Evolutionary conservation across 371 early-diverging fungal species (phyloP), one percentile per base, ranked within the genome.

Genomic region (Apophysomyces sp.): DNA sequence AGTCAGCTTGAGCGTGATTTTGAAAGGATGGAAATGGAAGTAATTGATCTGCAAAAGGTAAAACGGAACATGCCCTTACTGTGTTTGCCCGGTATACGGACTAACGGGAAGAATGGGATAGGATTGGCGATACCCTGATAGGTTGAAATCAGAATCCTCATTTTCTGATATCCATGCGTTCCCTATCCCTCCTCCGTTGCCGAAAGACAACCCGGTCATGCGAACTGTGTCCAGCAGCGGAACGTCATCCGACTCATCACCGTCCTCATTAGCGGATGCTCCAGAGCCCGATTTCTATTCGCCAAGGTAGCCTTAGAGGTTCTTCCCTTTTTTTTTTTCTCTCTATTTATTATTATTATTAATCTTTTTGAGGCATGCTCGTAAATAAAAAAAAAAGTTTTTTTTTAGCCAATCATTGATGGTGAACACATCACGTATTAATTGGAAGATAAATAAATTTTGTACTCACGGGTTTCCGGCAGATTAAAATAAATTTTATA

Each of bases 1-100:
- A 68, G 71, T 21, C 76, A 81, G 30, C 44, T 81, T 15, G 81
- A 81, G 55, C 65, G 70, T 32, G 81, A 78, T 39, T 81, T 81
- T 70, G 66, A 72, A 39, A 66, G 71, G 2, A 71, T 81, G 73
- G 77, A 77, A 51, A 29, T 74, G 29, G 66, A 76, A 41, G 72
- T 80, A 13, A 66, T 63, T 18, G 73, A 72, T 62, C 55, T 80
- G 52, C 80, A 80, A 65, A 72, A 76, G 72, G 80, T 73, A 74
- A 57, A 40, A 28, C 0, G 34, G 28, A 54, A 34, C 28, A 18
- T 44, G 3, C 41, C 34, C 34, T 34, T 34, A 3, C 13, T 34
- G 34, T 34, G 15, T 34, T 34, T 34, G 8, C 11, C 34, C 34
- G 8, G 34, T 34, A 34, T 34, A 2, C 26, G 26, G 51, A 49